Evolutionary conservation across 139 green algal species (phyloP).

Genomic region (Parachlorella kessleri): DNA sequence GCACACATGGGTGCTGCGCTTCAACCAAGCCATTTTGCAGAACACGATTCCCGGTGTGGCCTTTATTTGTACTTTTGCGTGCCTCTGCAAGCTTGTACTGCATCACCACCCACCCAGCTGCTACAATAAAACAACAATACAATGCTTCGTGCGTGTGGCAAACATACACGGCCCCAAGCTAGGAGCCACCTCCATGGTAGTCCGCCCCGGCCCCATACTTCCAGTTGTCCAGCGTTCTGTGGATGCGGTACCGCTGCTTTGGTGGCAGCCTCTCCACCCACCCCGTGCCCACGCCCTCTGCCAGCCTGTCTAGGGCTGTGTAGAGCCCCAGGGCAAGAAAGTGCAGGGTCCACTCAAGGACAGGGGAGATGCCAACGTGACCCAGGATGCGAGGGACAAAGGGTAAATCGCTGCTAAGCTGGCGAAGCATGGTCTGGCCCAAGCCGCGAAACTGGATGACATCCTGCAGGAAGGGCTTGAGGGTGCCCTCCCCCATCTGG

Average conservation of each 20-base stretch:
- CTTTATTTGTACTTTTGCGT: too few species aligned
- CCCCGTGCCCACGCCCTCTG: not conserved
- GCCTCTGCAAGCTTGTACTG: too few species aligned
- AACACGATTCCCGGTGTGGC: too few species aligned
- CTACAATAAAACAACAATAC: too few species aligned
- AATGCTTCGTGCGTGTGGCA: too few species aligned
- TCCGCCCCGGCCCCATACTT: slow-evolving; percentile 45
- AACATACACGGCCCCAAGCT: too few species aligned
- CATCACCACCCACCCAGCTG: too few species aligned
- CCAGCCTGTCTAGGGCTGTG: slow-evolving; percentile 34
- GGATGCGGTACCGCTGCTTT: slow-evolving; percentile 24
- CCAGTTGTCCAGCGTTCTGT: slow-evolving; percentile 31
- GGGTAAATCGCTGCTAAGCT: slow-evolving; percentile 58
- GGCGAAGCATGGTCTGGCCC: slow-evolving; percentile 45
- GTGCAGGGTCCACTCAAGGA: slow-evolving; percentile 72
- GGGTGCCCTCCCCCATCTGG: slow-evolving; percentile 64
- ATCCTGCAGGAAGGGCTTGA: slow-evolving; percentile 93
- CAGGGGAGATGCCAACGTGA: slow-evolving; percentile 52
- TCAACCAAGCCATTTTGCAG: too few species aligned
- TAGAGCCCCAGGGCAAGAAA: slow-evolving; percentile 58
- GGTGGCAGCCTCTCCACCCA: slow-evolving; percentile 19
- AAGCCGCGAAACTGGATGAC: slow-evolving; percentile 81
- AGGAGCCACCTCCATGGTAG: too few species aligned
- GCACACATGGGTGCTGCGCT: too few species aligned
- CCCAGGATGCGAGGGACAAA: slow-evolving; percentile 69